Conservation (phyloP, 2,329 filamentous ascomycete species). For the Cadophora malorum region DNA sequence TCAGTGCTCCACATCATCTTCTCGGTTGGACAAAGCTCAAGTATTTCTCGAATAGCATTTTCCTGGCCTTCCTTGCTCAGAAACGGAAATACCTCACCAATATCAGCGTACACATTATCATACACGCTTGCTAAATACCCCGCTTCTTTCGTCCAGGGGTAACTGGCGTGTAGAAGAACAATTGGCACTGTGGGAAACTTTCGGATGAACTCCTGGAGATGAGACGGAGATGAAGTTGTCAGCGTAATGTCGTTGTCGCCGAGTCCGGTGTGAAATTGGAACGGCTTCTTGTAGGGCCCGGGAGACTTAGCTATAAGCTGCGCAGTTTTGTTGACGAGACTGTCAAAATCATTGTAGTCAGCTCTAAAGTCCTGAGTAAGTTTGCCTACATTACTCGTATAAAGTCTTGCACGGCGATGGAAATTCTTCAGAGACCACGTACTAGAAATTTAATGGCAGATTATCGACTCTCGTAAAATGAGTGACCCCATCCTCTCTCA, state of each 20-base stretch:
- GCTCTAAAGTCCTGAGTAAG: background rate
- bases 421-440: background rate
- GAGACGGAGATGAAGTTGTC: slow-evolving; percentile 73
- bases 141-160: slow-evolving; percentile 80
- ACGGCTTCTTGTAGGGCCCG: slow-evolving; percentile 64
- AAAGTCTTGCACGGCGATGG: background rate
- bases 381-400: background rate
- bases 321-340: slow-evolving; percentile 68
- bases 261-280: slow-evolving; percentile 85
- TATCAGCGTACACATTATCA: slow-evolving; percentile 80
- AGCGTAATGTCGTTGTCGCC: slow-evolving; percentile 81
- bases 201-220: slow-evolving; percentile 76
- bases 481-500: slow-evolving; percentile 32
- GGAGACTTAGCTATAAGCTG: slow-evolving; percentile 58
- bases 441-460: slow-evolving; percentile 69
- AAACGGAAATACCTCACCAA: slow-evolving; percentile 83
- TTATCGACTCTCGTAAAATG: slow-evolving; percentile 63
- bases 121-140: slow-evolving; percentile 81
- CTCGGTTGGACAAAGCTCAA: slow-evolving; percentile 76
- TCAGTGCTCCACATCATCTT: slow-evolving; percentile 85
- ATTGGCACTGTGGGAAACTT: slow-evolving; percentile 73
- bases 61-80: slow-evolving; percentile 79
- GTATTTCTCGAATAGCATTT: slow-evolving; percentile 69
- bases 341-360: background rate
- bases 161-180: slow-evolving; percentile 80